Conservation (phyloP, 306 rosid genomes). For the Cotoneaster glaucophyllus region DNA sequence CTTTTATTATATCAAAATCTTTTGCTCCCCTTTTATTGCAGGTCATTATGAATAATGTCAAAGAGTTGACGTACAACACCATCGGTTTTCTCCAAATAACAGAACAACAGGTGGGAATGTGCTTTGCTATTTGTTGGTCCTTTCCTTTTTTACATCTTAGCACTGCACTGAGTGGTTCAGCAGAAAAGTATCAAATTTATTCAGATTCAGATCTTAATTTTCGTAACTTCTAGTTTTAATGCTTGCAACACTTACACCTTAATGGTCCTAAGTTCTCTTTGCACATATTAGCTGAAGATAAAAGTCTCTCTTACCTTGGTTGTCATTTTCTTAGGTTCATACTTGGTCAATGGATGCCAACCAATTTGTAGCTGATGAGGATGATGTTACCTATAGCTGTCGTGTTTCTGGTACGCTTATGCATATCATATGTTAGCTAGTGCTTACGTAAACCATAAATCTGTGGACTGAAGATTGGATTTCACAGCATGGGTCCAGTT, state of each 20-base stretch:
- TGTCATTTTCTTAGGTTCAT: slow-evolving; percentile 42
- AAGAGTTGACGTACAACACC: slow-evolving; percentile 80
- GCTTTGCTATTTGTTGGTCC: neutral
- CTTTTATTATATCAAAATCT: slow-evolving; percentile 1
- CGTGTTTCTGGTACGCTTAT: slow-evolving; percentile 74
- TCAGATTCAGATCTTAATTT: neutral
- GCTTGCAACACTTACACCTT: neutral
- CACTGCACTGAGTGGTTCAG: neutral
- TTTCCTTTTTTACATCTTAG: neutral
- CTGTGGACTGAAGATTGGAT: neutral
- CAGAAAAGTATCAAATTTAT: neutral
- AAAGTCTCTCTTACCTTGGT: neutral
- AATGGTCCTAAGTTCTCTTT: neutral
- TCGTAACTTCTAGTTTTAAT: neutral
- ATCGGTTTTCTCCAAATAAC: slow-evolving; percentile 92
- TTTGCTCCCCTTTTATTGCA: slow-evolving; percentile 17
- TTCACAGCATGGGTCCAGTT: neutral
- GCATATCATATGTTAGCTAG: slow-evolving; percentile 4
- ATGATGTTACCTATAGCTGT: slow-evolving; percentile 73
- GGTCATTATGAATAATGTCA: slow-evolving; percentile 55
- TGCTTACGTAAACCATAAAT: neutral
- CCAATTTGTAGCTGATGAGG: slow-evolving; percentile 86
- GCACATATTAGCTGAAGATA: neutral
- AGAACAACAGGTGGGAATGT: slow-evolving; percentile 60
- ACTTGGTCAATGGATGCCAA: slow-evolving; percentile 79